Evolutionary conservation across 192 early-diverging fungal species (phyloP), one percentile per base, ranked within the genome.

Genomic region (Gamsiella multidivaricata): DNA sequence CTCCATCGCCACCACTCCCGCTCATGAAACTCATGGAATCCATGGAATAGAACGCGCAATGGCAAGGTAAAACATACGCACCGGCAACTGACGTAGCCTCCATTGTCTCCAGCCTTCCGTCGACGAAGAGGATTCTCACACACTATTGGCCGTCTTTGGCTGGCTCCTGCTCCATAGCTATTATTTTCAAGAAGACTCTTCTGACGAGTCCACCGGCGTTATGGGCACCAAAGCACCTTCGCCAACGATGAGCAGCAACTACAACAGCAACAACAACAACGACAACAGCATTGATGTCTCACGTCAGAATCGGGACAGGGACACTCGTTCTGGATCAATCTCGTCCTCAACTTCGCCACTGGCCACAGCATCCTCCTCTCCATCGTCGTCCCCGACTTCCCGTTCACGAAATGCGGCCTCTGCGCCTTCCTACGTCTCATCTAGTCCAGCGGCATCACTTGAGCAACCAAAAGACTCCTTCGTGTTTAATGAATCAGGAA

Each of bases 101-200:
- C 10, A 6, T 34, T 34, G 31, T 55, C 4, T 55, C n/a, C n/a
- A n/a, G n/a, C n/a, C n/a, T n/a, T n/a, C n/a, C n/a, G n/a, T n/a
- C n/a, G n/a, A n/a, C n/a, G n/a, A n/a, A n/a, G n/a, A n/a, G n/a
- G n/a, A 25, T 3, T 34, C 53, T 33, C 28, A 36, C 32, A 25
- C 32, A 5, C 31, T 54, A 3, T 18, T 32, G n/a, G n/a, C n/a
- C n/a, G n/a, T n/a, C n/a, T n/a, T n/a, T n/a, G n/a, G n/a, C n/a
- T n/a, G n/a, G n/a, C n/a, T n/a, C n/a, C 25, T 42, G 3, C 47
- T 2, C 32, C 18, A 65, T 33, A 78, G 74, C 47, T 76, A 76
- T 18, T 78, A 78, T 61, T 68, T 66, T 64, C 66, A 69, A 59
- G 65, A 78, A 26, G 74, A 69, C 60, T 68, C 61, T 1, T 73